These are phyloP conservation scores for Crithidia sp. DNA, from an alignment of 208 protist species.

Conservation along the genomic window DNA sequence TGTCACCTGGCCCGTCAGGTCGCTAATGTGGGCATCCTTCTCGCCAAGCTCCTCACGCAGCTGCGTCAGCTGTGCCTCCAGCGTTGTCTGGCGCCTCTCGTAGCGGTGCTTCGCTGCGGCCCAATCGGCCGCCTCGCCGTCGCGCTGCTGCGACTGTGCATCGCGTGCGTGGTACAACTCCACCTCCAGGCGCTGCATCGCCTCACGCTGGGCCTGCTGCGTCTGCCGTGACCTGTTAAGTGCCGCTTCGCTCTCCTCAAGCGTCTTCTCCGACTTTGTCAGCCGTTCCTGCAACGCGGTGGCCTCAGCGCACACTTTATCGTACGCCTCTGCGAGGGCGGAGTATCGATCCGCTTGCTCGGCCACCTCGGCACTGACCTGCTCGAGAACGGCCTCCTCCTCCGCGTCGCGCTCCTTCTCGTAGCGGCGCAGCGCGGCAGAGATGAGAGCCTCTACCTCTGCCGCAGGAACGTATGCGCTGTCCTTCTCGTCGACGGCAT, in stretches of 20 bases:
- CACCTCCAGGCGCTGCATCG: conserved; percentile 43
- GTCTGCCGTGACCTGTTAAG: conserved; percentile 37
- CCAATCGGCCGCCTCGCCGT: conserved; percentile 10
- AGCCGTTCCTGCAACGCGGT: conserved; percentile 37
- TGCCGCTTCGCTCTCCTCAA: conserved; percentile 33
- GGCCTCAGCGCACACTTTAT: conserved; percentile 22
- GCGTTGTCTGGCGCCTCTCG: conserved; percentile 27
- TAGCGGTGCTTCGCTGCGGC: conserved; percentile 12
- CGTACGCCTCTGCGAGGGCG: conserved; percentile 37
- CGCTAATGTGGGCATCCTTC: conserved; percentile 21
- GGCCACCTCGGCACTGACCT: conserved; percentile 74
- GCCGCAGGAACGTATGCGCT: conserved; percentile 28
- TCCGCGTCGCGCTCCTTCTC: conserved; percentile 69
- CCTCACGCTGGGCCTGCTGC: conserved; percentile 43
- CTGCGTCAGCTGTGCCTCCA: conserved; percentile 34
- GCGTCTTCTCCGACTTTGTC: conserved; percentile 21
- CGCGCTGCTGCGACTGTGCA: conserved; percentile 25
- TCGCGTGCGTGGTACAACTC: conserved; percentile 65
- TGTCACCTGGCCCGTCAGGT: conserved; percentile 20
- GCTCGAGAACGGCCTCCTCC: conserved; percentile 68
- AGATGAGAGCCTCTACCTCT: conserved; percentile 41
- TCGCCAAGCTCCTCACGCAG: conserved; percentile 28
- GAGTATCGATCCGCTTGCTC: conserved; percentile 51
- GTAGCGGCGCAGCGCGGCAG: conserved; percentile 52
- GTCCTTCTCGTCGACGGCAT: too few species aligned